Base-by-base conservation (phyloP, 176 grass and related monocot genomes). In the Puccinellia tenuiflora region DNA sequence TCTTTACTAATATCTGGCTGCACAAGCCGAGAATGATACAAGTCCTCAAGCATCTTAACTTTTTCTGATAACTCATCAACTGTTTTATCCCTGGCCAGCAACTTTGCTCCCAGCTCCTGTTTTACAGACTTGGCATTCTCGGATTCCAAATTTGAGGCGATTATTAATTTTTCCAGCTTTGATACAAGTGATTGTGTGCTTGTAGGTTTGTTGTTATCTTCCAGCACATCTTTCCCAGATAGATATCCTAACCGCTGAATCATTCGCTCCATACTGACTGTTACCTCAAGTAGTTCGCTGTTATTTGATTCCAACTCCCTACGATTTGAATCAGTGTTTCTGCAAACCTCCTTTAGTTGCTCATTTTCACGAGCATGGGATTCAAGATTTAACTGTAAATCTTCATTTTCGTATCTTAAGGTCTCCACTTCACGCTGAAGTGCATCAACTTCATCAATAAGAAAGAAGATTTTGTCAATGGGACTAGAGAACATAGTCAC, bases 91-190 rank as follows among this genome's bases (percentile, higher is more conserved):
- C 85, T 87, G 34, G 73, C 90, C 61, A 95, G 86, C 59, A 98
- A 85, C 50, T 98, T 98, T 42, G 77, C 80, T 93, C 76, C 92
- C 83, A 95, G 79, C 63, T 98, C 96, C 78, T 91, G 91, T 81
- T 90, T 89, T 81, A 71, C 79, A 77, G 90, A 95, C 76, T 93
- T 98, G 31, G 82, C 88, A 86, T 85, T 98, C 67, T 88, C 89
- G 80, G 84, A 87, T 66, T 95, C 96, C 24, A 62, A 70, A 48
- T 31, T 81, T 78, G 90, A 87, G 24, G 90, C 48, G 42, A 92
- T 88, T 81, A 86, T 66, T 85, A 92, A 78, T 92, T 92, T 98
- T 86, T 98, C 96, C 62, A 98, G 82, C 80, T 91, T 89, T 29
- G 89, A 88, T 84, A 93, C 79, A 29, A 98, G 85, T 67, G 83